Conservation (phyloP, 441 rosid genomes). For the Oxalis stricta region DNA sequence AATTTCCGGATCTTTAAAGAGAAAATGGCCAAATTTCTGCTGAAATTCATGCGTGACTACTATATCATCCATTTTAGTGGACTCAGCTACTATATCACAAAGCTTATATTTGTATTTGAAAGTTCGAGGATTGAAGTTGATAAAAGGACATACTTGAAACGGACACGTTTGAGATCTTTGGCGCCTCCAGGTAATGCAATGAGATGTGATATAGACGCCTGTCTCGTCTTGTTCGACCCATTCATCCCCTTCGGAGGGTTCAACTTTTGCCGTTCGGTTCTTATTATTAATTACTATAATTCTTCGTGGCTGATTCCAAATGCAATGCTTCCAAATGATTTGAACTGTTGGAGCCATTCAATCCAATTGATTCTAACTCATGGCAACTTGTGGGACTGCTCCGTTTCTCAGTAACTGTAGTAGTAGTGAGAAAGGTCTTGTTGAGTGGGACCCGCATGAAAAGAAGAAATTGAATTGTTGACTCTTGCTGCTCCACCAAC, state of each 20-base stretch:
- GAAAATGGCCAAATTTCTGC: too few relatives aligned
- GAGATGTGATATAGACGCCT: constrained; percentile 42
- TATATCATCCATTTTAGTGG: too few relatives aligned
- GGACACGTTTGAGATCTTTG: constrained; percentile 50
- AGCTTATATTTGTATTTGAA: too few relatives aligned
- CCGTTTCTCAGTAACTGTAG: constrained; percentile 17
- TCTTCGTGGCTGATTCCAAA: constrained; percentile 23
- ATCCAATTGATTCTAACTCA: constrained; percentile 23
- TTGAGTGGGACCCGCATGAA: constrained; percentile 21
- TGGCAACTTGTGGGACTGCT: constrained; percentile 16
- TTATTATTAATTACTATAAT: too few relatives aligned
- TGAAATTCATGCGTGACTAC: too few relatives aligned
- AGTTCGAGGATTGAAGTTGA: background rate
- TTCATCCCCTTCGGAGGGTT: constrained; percentile 26
- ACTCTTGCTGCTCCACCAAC: constrained; percentile 25
- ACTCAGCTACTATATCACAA: too few relatives aligned
- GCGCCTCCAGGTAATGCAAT: constrained; percentile 38
- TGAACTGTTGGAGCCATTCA: constrained; percentile 14
- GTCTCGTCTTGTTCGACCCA: constrained; percentile 60
- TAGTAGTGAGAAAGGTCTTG: constrained; percentile 21
- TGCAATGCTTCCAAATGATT: constrained; percentile 15
- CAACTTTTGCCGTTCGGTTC: constrained; percentile 23
- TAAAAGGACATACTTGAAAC: constrained; percentile 38
- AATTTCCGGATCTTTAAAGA: too few relatives aligned
- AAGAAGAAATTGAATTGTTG: constrained; percentile 24